phyloP scores from a whole-genome alignment of 2,329 filamentous ascomycete genomes.

The Gaeumannomyces tritici region DNA sequence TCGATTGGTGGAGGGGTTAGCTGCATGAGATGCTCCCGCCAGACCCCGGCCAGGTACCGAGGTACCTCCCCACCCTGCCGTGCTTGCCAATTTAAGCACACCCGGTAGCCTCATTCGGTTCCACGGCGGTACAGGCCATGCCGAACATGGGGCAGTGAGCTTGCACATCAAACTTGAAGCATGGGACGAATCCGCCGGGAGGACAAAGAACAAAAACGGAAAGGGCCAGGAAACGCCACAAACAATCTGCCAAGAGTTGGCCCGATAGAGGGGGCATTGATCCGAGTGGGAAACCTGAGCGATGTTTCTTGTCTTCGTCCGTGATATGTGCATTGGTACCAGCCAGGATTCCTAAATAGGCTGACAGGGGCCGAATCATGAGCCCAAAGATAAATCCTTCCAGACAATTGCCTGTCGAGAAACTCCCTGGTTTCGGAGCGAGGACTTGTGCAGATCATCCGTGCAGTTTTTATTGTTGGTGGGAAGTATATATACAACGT shows the following conservation, averaged over 20 bases:
- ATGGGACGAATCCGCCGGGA: background rate
- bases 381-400: background rate
- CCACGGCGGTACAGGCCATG: background rate
- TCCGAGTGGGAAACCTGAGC: too few relatives aligned
- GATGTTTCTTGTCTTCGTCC: too few relatives aligned
- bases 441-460: background rate
- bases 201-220: background rate
- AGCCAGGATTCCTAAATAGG: too few relatives aligned
- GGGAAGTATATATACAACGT: too few relatives aligned
- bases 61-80: background rate
- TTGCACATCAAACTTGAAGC: background rate
- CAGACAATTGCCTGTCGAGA: background rate
- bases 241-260: background rate
- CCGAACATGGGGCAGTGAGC: background rate
- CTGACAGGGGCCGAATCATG: too few relatives aligned
- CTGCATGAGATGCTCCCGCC: background rate
- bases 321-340: too few relatives aligned
- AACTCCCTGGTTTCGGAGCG: background rate
- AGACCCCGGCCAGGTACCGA: background rate
- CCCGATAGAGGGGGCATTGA: too few relatives aligned
- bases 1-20: background rate
- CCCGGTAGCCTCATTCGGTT: background rate
- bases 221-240: background rate
- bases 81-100: background rate
- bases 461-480: background rate